Base-by-base conservation (phyloP, 148 eudicot species). In the Camellia lanceoleosa region DNA sequence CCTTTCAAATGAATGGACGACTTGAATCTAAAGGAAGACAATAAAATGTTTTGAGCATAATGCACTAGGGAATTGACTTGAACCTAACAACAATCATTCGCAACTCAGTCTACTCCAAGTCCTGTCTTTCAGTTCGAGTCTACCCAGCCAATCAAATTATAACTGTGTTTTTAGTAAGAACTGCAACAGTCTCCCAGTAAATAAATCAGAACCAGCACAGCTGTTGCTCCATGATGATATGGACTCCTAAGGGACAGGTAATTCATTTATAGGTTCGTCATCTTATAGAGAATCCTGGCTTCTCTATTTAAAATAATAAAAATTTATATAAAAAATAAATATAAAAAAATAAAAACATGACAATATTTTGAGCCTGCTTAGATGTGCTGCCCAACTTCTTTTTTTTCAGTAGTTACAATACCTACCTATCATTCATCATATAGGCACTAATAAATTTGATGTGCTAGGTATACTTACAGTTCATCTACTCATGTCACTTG, bases 61-160 rank as follows among this genome's bases (percentile, higher is more conserved):
- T 64, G n/a, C 56, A 63, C 7, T 18, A 16, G 30, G 2, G 7
- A 46, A 16, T 55, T 56, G 51, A 44, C 73, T 69, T 44, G 6
- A 49, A 47, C 46, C 44, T 10, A 46, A 47, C 15, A 0, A 56
- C 13, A 11, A 56, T 56, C 60, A 56, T 56, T 56, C 16, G 13
- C 60, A 56, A 56, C 60, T 14, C 13, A 49, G 13, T 56, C 60
- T 8, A 56, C 60, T 14, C 60, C 16, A 56, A 14, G 38, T 56
- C 60, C 12, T 7, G 13, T 14, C 13, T 11, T 56, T 56, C 12
- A 76, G 42, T 43, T 47, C 14, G 18, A 62, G 18, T 19, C 69
- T 46, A 20, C n/a, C 43, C 42, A 3, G 67, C 44, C 58, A 61
- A 76, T 13, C 79, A 76, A 76, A 61, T 62, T 68, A 75, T 6